Evolutionary conservation across 2,329 filamentous ascomycete species (phyloP).

Genomic region (Grosmannia serpens): DNA sequence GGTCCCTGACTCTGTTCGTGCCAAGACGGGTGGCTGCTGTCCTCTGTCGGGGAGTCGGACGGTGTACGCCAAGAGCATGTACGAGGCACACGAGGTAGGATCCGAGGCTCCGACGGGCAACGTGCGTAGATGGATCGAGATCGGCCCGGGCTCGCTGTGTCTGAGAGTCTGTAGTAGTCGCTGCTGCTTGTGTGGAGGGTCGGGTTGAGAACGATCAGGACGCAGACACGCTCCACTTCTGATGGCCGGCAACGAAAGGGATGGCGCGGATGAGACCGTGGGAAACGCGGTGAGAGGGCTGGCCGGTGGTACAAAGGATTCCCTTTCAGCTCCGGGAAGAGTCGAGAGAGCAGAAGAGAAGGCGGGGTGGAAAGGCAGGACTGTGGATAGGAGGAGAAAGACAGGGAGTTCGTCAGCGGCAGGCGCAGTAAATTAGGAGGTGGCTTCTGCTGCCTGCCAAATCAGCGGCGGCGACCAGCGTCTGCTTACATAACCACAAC

Average conservation of each 20-base stretch:
- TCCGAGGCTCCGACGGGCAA: background rate
- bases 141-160: too few relatives aligned
- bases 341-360: background rate
- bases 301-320: background rate
- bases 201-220: background rate
- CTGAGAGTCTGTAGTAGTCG: too few relatives aligned
- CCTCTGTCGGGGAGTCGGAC: background rate
- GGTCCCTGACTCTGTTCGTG: background rate
- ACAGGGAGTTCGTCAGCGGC: background rate
- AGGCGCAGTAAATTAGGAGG: background rate
- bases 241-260: slow-evolving; percentile 19
- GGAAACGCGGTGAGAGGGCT: background rate
- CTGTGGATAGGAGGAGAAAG: background rate
- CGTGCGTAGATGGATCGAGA: background rate
- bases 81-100: background rate
- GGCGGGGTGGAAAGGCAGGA: background rate
- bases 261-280: slow-evolving; percentile 16
- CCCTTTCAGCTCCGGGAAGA: background rate
- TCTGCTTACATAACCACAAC: background rate
- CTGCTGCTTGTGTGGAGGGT: background rate
- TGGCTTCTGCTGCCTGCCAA: background rate
- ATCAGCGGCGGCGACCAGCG: background rate
- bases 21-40: background rate
- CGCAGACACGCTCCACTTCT: slow-evolving; percentile 2
- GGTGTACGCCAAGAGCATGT: background rate